These are phyloP conservation scores for Postia placenta DNA, from an alignment of 768 basidiomycete species.

Conservation along the genomic window DNA sequence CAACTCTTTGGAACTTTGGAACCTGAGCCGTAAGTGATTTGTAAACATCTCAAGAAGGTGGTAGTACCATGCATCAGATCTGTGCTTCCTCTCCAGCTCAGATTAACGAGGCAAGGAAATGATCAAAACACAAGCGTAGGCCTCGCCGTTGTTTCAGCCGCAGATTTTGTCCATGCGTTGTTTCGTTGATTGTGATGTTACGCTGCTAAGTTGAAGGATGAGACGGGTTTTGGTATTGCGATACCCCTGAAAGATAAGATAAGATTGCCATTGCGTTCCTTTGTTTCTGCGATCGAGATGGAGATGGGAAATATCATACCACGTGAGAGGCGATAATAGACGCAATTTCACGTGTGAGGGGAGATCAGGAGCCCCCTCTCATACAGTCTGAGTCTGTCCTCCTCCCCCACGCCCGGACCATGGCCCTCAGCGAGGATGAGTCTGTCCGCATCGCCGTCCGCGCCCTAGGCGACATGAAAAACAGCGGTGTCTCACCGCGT, in stretches of 20 bases:
- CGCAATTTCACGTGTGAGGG: constrained; percentile 3
- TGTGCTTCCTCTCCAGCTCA: too few species aligned
- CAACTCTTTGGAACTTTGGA: too few species aligned
- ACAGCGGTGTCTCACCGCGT: constrained; percentile 26
- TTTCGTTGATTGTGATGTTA: background rate
- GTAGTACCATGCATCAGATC: too few species aligned
- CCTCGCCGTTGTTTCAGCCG: background rate
- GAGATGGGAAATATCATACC: too few species aligned
- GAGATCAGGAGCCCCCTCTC: constrained; percentile 1
- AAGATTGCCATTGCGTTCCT: background rate
- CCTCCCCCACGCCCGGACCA: constrained; percentile 1
- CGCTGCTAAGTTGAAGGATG: background rate
- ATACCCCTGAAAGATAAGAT: constrained; percentile 9
- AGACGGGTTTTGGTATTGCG: too few species aligned
- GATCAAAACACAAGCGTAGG: too few species aligned
- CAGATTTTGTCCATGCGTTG: background rate
- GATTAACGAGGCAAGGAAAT: too few species aligned
- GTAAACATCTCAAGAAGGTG: too few species aligned
- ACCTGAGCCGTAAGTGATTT: too few species aligned
- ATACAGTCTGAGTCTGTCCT: background rate
- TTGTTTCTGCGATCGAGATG: too few species aligned
- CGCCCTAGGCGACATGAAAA: constrained; percentile 76
- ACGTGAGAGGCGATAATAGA: background rate
- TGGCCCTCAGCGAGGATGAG: constrained; percentile 54
- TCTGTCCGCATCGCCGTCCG: constrained; percentile 73